Base-by-base conservation (phyloP, 1,284 basidiomycete species). In the Lentinula novae-zelandiae region DNA sequence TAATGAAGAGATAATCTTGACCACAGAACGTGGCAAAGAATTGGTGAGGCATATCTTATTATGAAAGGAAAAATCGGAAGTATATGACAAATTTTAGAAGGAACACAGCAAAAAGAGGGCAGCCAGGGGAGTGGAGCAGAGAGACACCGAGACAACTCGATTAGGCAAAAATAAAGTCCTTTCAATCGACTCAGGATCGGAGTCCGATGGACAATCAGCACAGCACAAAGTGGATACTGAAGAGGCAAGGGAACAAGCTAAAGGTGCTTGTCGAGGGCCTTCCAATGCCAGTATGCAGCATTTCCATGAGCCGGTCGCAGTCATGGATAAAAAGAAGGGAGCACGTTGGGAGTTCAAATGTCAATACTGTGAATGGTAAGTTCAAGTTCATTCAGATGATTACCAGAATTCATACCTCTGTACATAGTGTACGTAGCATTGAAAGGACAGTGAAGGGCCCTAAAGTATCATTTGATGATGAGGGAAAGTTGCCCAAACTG, bases 121-220 rank as follows among this genome's bases (percentile, higher is more conserved):
- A 9, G 22, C 22, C 22, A 22, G 22, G 22, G 22, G 22, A 22
- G 22, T 1, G 22, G 22, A 22, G 22, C 22, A 22, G 22, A 22
- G 22, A 22, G 22, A 22, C 22, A 22, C 22, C 22, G 2, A 22
- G 22, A 22, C 22, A 22, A 22, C 22, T 22, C 1, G 1, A 22
- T 22, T 22, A 22, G 2, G 22, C 1, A 22, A 22, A 22, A 22
- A 22, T 22, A 22, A 22, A 22, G 22, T 22, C 22, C 1, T 22
- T 27, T 5, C 6, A 9, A 3, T 17, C 22, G 22, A 49, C 22
- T 51, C 48, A n/a, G 60, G 55, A 34, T 31, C 34, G 27, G 60
- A 62, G 40, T 62, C 57, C 3, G 50, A 62, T 53, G 60, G 60
- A 17, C 15, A 44, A 36, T 58, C 60, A 49, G 60, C 60, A 31